Base-by-base conservation (phyloP, 768 basidiomycete species). In the Rickenella mellea region DNA sequence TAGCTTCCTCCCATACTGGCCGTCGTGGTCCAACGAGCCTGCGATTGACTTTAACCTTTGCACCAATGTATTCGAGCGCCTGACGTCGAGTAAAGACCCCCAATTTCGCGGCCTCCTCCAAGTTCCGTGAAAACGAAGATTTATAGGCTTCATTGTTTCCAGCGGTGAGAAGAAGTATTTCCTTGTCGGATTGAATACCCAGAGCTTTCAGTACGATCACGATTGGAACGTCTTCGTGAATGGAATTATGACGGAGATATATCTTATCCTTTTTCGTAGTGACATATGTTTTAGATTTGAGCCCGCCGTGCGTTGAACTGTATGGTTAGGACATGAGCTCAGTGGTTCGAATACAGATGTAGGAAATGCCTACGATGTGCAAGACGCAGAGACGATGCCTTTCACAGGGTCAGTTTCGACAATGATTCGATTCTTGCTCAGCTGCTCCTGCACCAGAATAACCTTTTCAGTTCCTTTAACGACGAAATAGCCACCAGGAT, bases 381-480 rank as follows among this genome's bases (percentile, higher is more conserved):
- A 96, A 4, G 90, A 92, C 2, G 94, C 91, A 58, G 90, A 90
- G 0, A 96, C 92, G 28, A 83, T 67, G 5, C 87, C 88, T 62
- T 98, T 97, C 30, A 80, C 80, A 17, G 73, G 64, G 61, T 98
- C 96, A 5, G 83, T 86, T 67, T 98, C 96, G 47, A 99, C 96
- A 51, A 99, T 97, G 57, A 99, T 99, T 30, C 96, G 78, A 61
- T 99, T 98, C 72, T 98, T 98, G 72, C 89, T 93, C 55, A 98
- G 65, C 64, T 99, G 96, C 59, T 98, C 96, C 61, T 99, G 96
- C 6, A 99, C 94, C 48, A 99, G 70, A 51, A 99, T 99, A 53
- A 99, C 96, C 65, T 98, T 99, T 64, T 99, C 94, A 31, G 94
- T 99, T 27, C 94, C 94, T 63, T 93, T 97, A 40, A 99, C 96